phyloP scores from a whole-genome alignment of 176 grass and related monocot species.

The Otatea glauca region DNA sequence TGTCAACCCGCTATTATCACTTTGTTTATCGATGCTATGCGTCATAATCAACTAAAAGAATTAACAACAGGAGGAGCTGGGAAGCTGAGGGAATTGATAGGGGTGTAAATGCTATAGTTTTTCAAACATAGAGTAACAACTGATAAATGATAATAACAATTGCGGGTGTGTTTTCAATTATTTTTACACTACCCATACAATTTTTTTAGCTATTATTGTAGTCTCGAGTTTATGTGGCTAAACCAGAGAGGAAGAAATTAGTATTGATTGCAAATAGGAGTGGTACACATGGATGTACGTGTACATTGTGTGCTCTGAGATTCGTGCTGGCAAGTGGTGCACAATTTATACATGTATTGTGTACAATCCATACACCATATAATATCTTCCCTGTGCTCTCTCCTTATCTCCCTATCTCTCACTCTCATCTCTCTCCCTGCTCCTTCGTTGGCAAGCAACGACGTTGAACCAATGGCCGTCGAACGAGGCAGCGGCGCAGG shows the following conservation, averaged over 20 bases:
- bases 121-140: not conserved
- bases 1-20: not conserved
- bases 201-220: not conserved
- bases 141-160: not conserved
- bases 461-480: no score
- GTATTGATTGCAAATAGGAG: no score
- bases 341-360: no score
- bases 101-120: not conserved
- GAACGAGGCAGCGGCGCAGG: no score
- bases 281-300: no score
- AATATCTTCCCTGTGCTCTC: no score
- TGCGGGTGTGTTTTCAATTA: not conserved
- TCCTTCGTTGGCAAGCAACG: no score
- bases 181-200: not conserved
- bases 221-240: not conserved
- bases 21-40: not conserved
- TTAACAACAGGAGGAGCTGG: not conserved
- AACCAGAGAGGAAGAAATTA: not conserved
- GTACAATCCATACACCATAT: no score
- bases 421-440: no score
- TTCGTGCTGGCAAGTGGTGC: no score
- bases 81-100: not conserved
- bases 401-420: no score
- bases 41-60: not conserved
- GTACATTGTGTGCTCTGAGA: no score